Evolutionary conservation across 2,329 filamentous ascomycete species (phyloP).

Genomic region (Claviceps fusiformis): DNA sequence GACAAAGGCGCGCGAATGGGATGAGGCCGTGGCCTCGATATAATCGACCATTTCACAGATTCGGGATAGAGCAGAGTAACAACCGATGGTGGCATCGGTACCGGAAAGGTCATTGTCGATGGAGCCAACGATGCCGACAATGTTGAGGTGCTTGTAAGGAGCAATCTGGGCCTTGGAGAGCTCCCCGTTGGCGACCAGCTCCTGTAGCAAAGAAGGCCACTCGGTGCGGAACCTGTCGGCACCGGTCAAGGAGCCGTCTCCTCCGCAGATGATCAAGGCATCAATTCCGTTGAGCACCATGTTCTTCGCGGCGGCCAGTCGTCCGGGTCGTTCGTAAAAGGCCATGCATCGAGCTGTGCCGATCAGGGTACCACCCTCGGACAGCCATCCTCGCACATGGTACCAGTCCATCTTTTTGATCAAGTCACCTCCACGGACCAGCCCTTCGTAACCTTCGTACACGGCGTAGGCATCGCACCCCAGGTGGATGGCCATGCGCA

Average conservation of each 20-base stretch:
- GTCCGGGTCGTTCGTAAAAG: constrained; percentile 79
- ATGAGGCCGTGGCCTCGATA: constrained; percentile 88
- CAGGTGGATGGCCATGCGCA: constrained; percentile 80
- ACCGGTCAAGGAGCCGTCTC: constrained; percentile 90
- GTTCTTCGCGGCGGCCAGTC: constrained; percentile 81
- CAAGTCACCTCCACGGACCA: constrained; percentile 77
- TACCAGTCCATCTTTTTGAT: constrained; percentile 85
- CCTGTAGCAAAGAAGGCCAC: constrained; percentile 77
- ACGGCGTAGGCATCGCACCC: constrained; percentile 68
- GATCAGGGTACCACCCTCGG: constrained; percentile 88
- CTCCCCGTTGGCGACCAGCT: constrained; percentile 64
- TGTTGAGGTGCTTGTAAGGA: constrained; percentile 79
- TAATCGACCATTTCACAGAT: constrained; percentile 96
- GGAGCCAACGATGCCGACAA: constrained; percentile 88
- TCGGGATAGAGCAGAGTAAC: constrained; percentile 81
- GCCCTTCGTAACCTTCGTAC: constrained; percentile 91
- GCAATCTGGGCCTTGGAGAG: constrained; percentile 57
- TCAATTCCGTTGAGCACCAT: constrained; percentile 88
- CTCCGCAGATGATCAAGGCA: constrained; percentile 90
- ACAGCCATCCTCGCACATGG: constrained; percentile 87
- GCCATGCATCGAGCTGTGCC: constrained; percentile 86
- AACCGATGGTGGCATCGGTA: constrained; percentile 94
- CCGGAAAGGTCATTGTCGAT: constrained; percentile 98
- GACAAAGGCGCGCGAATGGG: constrained; percentile 91
- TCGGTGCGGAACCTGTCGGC: constrained; percentile 87